These are phyloP conservation scores for Adansonia gregorii DNA, from an alignment of 441 rosid genomes.

Conservation along the genomic window DNA sequence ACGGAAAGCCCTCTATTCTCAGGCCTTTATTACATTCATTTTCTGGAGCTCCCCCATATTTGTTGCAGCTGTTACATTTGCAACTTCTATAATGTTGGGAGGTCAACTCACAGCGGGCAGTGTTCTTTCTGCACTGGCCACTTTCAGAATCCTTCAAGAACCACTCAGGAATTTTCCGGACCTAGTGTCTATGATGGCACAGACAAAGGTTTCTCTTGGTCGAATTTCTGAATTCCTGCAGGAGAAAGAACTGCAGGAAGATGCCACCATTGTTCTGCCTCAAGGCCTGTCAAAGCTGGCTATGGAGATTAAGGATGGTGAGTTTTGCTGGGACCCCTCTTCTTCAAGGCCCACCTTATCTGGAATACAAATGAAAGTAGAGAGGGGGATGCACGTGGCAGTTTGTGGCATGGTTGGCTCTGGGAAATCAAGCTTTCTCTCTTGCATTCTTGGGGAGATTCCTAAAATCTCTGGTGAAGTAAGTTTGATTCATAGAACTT, in stretches of 20 bases:
- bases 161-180: constrained; percentile 99
- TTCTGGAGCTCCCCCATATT: constrained; percentile 99
- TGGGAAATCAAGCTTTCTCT: constrained; percentile 97
- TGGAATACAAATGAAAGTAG: constrained; percentile 78
- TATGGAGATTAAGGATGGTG: constrained; percentile 80
- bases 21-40: constrained; percentile 92
- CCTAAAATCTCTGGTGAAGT: constrained; percentile 97
- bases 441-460: constrained; percentile 97
- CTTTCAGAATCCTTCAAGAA: constrained; percentile 97
- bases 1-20: constrained; percentile 93
- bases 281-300: constrained; percentile 65
- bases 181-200: constrained; percentile 99
- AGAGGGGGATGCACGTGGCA: constrained; percentile 97
- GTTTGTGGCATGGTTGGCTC: constrained; percentile 98
- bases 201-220: constrained; percentile 98
- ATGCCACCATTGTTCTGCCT: constrained; percentile 83
- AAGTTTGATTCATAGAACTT: constrained; percentile 45
- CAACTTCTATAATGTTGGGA: constrained; percentile 86
- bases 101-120: constrained; percentile 93
- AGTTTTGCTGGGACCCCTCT: constrained; percentile 81
- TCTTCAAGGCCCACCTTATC: constrained; percentile 72
- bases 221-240: constrained; percentile 93
- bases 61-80: constrained; percentile 94
- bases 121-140: constrained; percentile 98
- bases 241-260: constrained; percentile 95